Evolutionary conservation across 768 basidiomycete genomes (phyloP), one percentile per base, ranked within the genome.

Genomic region (Hericium rajendrae): DNA sequence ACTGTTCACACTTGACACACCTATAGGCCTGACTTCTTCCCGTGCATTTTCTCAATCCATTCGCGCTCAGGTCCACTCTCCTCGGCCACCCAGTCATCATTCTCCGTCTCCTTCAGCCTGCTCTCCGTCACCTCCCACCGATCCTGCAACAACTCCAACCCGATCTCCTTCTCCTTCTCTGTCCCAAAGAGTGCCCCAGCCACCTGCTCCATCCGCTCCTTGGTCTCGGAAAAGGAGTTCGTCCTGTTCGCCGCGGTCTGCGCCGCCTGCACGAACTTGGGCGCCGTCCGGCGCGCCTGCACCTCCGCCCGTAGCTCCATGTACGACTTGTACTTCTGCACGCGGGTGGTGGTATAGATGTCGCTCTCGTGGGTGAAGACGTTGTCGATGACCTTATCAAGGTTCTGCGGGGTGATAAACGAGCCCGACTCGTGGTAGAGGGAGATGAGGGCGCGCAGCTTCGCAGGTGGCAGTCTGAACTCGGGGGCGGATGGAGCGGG

Each of bases 381-480:
- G 15, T 77, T 69, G 70, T 89, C 85, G 55, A 91, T 90, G 56
- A 72, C 73, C 20, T 76, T 64, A 18, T 79, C 76, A 32, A 92
- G 79, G 64, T 80, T 90, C 61, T 87, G 84, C 20, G 74, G 73
- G 11, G 88, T 88, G 60, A 92, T 78, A 73, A 87, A 89, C 2
- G 74, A 72, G 57, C 81, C 81, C 51, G 84, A 72, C 71, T 88
- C 81, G 73, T 92, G 88, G 73, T 91, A 91, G 54, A 91, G 78
- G 10, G 82, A 77, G 60, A 90, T 78, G 60, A 91, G 82, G 3
- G 86, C 84, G 58, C 86, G 85, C 74, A 89, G 75, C 71, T 73
- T 77, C 20, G 78, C 73, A 2, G 76, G 74, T 2, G 84, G 75
- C 4, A 85, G 76, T n/a, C 71, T 64, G 53, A 62, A 57, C 16